These are phyloP conservation scores for Prunus yedoensis DNA, from an alignment of 331 rosid species.

Conservation along the genomic window DNA sequence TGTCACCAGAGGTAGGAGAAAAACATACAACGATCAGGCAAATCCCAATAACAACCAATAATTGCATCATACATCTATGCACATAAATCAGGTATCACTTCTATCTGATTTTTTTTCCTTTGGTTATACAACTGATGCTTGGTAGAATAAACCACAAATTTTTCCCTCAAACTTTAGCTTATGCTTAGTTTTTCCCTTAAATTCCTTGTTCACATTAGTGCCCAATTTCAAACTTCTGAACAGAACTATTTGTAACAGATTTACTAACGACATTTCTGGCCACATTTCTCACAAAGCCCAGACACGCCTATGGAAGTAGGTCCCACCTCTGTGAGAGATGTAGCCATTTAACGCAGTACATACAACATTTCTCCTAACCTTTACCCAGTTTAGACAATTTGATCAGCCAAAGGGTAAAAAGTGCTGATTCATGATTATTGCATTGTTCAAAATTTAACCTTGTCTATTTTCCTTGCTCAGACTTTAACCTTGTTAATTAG, in stretches of 20 bases:
- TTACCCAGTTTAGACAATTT: background rate
- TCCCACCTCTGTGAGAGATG: background rate
- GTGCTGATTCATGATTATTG: background rate
- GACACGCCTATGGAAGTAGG: background rate
- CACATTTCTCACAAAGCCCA: background rate
- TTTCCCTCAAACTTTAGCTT: background rate
- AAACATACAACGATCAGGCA: conserved; percentile 11
- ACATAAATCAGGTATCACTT: background rate
- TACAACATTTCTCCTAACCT: background rate
- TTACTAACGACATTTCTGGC: background rate
- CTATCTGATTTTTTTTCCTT: background rate
- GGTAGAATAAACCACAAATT: background rate
- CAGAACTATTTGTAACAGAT: background rate
- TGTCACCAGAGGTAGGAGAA: conserved; percentile 25
- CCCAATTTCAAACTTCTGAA: background rate
- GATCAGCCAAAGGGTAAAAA: background rate
- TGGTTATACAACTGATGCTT: background rate
- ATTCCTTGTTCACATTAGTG: background rate
- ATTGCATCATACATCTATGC: background rate
- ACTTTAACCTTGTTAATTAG: background rate
- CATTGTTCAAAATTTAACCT: background rate
- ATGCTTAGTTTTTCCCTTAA: background rate
- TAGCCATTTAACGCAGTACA: background rate
- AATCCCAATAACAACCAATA: conserved; percentile 9
- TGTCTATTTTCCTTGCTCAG: background rate